phyloP scores from a whole-genome alignment of 768 basidiomycete species.

The Rubroboletus pulcherrimus region DNA sequence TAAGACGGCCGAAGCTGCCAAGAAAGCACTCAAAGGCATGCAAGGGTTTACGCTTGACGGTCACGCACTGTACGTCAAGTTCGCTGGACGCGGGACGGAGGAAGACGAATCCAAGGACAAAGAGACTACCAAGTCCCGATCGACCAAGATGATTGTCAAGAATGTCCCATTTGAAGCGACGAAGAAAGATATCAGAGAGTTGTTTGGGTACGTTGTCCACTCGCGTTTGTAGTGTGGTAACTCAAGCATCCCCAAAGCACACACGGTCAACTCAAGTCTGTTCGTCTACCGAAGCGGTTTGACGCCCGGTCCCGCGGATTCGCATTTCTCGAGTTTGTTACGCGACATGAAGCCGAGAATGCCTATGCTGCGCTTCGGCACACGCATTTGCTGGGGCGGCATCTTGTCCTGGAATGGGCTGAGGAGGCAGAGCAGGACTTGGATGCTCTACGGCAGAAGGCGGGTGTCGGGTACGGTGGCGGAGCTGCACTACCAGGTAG shows the following conservation, averaged over 20 bases:
- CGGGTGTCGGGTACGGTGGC: constrained; percentile 70
- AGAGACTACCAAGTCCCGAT: constrained; percentile 49
- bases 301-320: constrained; percentile 88
- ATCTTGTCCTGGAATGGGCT: constrained; percentile 95
- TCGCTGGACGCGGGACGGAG: constrained; percentile 75
- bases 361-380: constrained; percentile 85
- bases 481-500: constrained; percentile 68
- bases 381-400: constrained; percentile 93
- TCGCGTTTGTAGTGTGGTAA: neutral
- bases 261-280: constrained; percentile 91
- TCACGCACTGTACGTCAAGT: constrained; percentile 77
- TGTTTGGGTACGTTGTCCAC: constrained; percentile 71
- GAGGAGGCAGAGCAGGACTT: constrained; percentile 77
- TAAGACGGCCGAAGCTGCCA: constrained; percentile 67
- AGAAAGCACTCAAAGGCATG: constrained; percentile 69
- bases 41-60: constrained; percentile 85
- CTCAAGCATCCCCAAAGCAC: constrained; percentile 43
- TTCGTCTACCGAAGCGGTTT: constrained; percentile 90
- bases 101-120: constrained; percentile 48
- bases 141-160: constrained; percentile 97
- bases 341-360: constrained; percentile 84
- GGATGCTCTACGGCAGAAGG: constrained; percentile 72
- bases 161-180: constrained; percentile 97
- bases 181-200: constrained; percentile 84
- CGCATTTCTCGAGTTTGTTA: constrained; percentile 93